Base-by-base conservation (phyloP, 352 stramenopile genomes). In the Globisporangium cylindrosporum region DNA sequence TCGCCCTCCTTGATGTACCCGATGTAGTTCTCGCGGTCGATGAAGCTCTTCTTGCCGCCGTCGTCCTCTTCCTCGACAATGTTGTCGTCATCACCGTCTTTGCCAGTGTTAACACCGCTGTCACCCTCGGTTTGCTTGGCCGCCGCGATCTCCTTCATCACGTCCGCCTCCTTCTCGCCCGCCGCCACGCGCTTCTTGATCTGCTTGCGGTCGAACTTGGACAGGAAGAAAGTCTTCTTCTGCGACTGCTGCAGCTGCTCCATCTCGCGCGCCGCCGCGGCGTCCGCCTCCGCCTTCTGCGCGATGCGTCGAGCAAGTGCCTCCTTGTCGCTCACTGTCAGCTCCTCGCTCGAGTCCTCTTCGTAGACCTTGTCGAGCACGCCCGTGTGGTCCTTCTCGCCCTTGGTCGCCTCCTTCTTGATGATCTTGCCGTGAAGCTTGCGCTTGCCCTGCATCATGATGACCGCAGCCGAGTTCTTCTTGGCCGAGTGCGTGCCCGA, bases 131-230 rank as follows among this genome's bases (percentile, higher is more conserved):
- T 5, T 64, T 73, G 67, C 71, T 93, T 93, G 24, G 77, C 64
- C 1, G 76, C 72, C 1, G 68, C 54, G 22, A 94, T 64, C 69
- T 84, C 72, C 59, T 89, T 78, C 80, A 94, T 81, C 29, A 93
- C 76, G n/a, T 91, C 79, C 9, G 80, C 81, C 36, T 92, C 83
- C 64, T 88, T 90, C 61, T 91, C 88, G 48, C 88, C 86, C 27
- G 77, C 80, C 32, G 77, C 81, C 15, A 94, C 73, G 51, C 86
- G 84, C 67, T 98, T 98, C 75, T 98, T 98, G 34, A 98, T 74
- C 67, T 93, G 84, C 67, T 97, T 98, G n/a, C 97, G 88, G 69
- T 98, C 93, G 43, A 94, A 92, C 67, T 98, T 98, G 38, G 94
- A 98, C 36, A 99, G 67, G 64, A 93, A 96, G 8, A 90, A 75